A percentile compares a stretch with the other conserved stretches of the same genome.
phyloP scores from a whole-genome alignment of 2,329 filamentous ascomycete genomes.

The Talaromyces funiculosus region DNA sequence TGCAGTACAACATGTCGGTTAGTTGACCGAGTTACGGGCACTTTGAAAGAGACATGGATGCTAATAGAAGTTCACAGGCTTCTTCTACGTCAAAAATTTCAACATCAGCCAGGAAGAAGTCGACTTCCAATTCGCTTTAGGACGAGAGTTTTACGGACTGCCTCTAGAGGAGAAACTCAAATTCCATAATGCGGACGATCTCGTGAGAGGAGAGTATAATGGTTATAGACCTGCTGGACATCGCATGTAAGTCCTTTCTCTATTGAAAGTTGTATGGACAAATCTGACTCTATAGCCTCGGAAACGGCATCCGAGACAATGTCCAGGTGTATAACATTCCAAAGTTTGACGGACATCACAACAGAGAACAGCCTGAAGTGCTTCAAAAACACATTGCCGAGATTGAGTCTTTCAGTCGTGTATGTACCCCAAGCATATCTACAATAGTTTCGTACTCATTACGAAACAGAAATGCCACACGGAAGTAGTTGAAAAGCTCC shows the following conservation, averaged over 20 bases:
- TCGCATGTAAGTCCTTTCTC: slow-evolving; percentile 21
- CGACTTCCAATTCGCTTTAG: slow-evolving; percentile 57
- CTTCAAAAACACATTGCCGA: slow-evolving; percentile 48
- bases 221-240: slow-evolving; percentile 50
- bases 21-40: slow-evolving; percentile 9
- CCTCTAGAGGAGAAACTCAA: slow-evolving; percentile 55
- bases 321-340: slow-evolving; percentile 57
- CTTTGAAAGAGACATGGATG: too few species aligned
- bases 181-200: slow-evolving; percentile 43
- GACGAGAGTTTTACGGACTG: slow-evolving; percentile 53
- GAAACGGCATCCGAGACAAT: slow-evolving; percentile 48
- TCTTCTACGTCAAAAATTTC: slow-evolving; percentile 61
- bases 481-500: slow-evolving; percentile 38
- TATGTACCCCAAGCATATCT: not conserved
- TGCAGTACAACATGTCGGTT: slow-evolving; percentile 45
- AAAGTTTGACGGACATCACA: slow-evolving; percentile 49
- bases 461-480: slow-evolving; percentile 26
- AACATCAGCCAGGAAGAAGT: slow-evolving; percentile 57
- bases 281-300: slow-evolving; percentile 20
- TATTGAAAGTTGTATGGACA: not conserved
- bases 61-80: slow-evolving; percentile 42
- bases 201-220: slow-evolving; percentile 52
- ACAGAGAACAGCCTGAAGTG: slow-evolving; percentile 44
- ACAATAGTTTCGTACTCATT: too few species aligned
- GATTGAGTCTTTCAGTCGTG: slow-evolving; percentile 49